Percentiles rank a stretch among this genome's conserved stretches.
These are phyloP conservation scores for Geranium incanum DNA, from an alignment of 441 rosid species.

Conservation along the genomic window DNA sequence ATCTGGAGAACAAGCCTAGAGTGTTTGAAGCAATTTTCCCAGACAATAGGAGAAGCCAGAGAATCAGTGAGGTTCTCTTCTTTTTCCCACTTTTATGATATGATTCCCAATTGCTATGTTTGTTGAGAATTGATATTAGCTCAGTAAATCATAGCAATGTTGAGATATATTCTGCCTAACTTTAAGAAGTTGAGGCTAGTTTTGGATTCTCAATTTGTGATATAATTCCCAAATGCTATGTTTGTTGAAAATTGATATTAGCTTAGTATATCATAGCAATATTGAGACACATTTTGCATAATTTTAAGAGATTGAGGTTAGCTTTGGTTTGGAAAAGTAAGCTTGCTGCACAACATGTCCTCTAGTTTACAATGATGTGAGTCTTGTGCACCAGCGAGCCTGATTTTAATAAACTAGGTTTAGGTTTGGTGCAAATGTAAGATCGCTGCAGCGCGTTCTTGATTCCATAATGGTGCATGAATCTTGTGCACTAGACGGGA, in stretches of 20 bases:
- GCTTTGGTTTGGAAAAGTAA: no score
- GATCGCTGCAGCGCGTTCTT: not conserved
- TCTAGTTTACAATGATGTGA: no score
- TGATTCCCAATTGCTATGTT: not conserved
- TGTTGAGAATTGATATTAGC: not conserved
- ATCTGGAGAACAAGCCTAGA: conserved; percentile 72
- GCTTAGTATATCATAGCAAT: not conserved
- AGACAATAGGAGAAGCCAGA: conserved; percentile 56
- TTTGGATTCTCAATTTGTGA: not conserved
- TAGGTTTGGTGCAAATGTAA: not conserved
- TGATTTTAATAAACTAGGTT: not conserved
- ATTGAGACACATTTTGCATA: not conserved
- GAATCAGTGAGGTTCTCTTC: conserved; percentile 51
- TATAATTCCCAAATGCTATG: not conserved
- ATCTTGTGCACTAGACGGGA: not conserved
- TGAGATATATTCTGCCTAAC: not conserved
- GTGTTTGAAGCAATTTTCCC: conserved; percentile 84
- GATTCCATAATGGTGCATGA: not conserved
- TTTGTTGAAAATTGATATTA: not conserved
- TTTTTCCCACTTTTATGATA: not conserved
- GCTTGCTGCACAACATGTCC: no score
- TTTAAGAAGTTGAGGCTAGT: not conserved
- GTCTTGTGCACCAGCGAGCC: no score
- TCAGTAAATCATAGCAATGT: not conserved
- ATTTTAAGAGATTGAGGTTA: not conserved